A percentile compares a stretch with the other conserved stretches of the same genome.
Conservation (phyloP, 306 rosid species). For the Sophora flavescens region DNA sequence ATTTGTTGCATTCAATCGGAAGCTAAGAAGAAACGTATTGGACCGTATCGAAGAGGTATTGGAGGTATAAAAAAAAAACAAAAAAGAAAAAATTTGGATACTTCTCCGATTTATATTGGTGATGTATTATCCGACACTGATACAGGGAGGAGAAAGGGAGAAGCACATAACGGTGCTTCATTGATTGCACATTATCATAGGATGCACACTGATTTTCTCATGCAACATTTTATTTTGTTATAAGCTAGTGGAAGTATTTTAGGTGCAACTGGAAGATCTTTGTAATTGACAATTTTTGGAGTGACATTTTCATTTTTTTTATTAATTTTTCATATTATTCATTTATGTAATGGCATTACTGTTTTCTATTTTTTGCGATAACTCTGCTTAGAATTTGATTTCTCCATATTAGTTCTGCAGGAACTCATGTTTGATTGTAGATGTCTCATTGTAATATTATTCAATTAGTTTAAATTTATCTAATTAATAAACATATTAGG, state of each 20-base stretch:
- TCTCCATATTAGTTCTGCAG: not conserved
- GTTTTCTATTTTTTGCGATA: not conserved
- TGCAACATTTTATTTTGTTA: not conserved
- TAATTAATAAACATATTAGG: not conserved
- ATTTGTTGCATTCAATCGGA: no score
- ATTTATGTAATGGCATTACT: not conserved
- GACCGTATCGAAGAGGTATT: no score
- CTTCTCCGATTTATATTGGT: no score
- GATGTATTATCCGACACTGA: no score
- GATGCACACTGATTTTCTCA: no score
- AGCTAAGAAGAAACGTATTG: no score
- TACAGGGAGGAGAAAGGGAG: no score
- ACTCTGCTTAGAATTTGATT: not conserved
- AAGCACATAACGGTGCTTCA: no score
- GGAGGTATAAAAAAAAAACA: no score
- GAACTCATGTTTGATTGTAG: not conserved
- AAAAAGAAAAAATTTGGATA: no score
- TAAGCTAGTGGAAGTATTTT: not conserved
- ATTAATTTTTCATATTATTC: not conserved
- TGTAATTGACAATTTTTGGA: not conserved
- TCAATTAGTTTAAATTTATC: not conserved
- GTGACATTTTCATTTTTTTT: not conserved
- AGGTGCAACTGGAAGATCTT: not conserved
- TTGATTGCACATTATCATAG: no score
- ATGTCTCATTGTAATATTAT: not conserved